Conservation (phyloP, 768 basidiomycete genomes). For the Omphalotus guepiniiformis region DNA sequence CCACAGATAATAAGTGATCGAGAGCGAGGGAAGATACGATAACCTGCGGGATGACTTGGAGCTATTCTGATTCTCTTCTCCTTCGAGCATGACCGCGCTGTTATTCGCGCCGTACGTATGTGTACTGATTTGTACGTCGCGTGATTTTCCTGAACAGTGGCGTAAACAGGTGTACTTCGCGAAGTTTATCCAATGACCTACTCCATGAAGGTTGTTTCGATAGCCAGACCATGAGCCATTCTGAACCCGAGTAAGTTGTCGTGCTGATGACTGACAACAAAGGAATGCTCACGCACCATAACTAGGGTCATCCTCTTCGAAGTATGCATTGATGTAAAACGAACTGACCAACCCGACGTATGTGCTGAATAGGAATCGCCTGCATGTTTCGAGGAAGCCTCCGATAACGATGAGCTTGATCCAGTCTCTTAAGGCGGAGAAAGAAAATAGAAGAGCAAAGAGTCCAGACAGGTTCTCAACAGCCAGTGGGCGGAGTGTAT, state of each 20-base stretch:
- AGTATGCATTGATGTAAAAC: constrained; percentile 60
- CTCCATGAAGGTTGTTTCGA: constrained; percentile 59
- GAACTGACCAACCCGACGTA: constrained; percentile 44
- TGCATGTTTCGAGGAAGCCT: constrained; percentile 52
- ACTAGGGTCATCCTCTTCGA: constrained; percentile 54
- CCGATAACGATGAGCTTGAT: constrained; percentile 60
- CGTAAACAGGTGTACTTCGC: no score
- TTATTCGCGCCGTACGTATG: constrained; percentile 30
- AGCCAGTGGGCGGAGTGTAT: no score
- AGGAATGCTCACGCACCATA: constrained; percentile 40
- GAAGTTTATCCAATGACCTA: constrained; percentile 24
- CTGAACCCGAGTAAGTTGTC: constrained; percentile 26
- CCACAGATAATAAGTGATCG: constrained; percentile 40
- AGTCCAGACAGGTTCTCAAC: constrained; percentile 34
- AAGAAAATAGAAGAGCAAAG: constrained; percentile 44
- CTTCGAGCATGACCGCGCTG: constrained; percentile 28
- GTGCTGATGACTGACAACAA: constrained; percentile 1
- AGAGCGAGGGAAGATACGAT: constrained; percentile 39
- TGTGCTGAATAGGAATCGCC: constrained; percentile 38
- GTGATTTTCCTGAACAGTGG: constrained; percentile 33
- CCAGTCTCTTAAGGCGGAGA: constrained; percentile 59
- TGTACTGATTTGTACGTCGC: constrained; percentile 51
- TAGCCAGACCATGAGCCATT: constrained; percentile 72
- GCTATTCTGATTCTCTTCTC: constrained; percentile 30
- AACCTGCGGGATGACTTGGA: constrained; percentile 27